Conservation (phyloP, 441 rosid species). For the Manihot esculenta region DNA sequence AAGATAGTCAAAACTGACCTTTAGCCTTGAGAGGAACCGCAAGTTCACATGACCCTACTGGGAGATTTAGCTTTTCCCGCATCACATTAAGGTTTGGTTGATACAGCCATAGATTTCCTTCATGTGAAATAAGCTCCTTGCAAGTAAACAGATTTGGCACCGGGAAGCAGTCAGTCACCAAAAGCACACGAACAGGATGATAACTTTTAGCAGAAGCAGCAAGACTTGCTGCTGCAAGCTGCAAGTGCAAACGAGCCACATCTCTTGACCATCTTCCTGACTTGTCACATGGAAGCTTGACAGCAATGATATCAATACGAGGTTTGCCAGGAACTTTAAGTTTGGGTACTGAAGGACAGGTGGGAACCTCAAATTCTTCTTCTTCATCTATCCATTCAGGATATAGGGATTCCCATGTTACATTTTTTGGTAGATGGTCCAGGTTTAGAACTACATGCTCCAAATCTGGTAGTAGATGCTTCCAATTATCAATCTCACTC, state of each 20-base stretch:
- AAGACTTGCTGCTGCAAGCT: constrained; percentile 74
- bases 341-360: constrained; percentile 69
- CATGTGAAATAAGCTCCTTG: constrained; percentile 55
- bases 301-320: constrained; percentile 63
- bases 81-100: constrained; percentile 53
- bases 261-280: constrained; percentile 74
- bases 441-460: constrained; percentile 61
- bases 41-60: constrained; percentile 83
- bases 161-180: constrained; percentile 69
- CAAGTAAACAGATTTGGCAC: constrained; percentile 73
- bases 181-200: constrained; percentile 63
- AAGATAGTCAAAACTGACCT: constrained; percentile 41
- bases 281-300: constrained; percentile 78
- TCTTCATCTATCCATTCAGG: constrained; percentile 96
- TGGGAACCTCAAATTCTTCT: constrained; percentile 75
- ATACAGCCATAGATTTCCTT: constrained; percentile 75
- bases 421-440: constrained; percentile 33
- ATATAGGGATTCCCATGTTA: constrained; percentile 79
- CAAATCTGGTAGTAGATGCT: constrained; percentile 51
- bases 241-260: constrained; percentile 77
- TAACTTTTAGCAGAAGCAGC: constrained; percentile 73
- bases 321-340: constrained; percentile 68
- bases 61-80: constrained; percentile 67
- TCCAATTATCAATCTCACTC: constrained; percentile 56
- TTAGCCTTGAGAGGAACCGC: constrained; percentile 77